Evolutionary conservation across 2,329 filamentous ascomycete species (phyloP).

Genomic region (Neophaeococcomyces mojaviensis): DNA sequence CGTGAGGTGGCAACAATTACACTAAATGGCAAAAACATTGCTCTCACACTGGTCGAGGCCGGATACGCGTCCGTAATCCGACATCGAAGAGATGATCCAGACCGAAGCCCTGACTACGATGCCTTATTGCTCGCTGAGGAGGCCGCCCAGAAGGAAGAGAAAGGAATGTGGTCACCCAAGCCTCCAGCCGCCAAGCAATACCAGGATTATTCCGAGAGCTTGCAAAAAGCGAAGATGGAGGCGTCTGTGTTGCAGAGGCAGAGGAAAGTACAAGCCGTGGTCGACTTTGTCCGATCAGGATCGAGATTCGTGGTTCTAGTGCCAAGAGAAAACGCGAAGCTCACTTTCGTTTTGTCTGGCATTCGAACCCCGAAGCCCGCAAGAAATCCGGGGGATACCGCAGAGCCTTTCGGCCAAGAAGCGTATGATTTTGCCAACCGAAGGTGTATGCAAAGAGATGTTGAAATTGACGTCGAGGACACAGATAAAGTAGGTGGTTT

Average conservation of each 20-base stretch:
- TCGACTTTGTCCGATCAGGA: slow-evolving; percentile 97
- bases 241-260: slow-evolving; percentile 80
- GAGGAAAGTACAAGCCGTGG: slow-evolving; percentile 83
- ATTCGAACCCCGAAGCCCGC: slow-evolving; percentile 86
- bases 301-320: slow-evolving; percentile 89
- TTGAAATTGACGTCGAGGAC: slow-evolving; percentile 89
- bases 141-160: slow-evolving; percentile 72
- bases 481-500: slow-evolving; percentile 96
- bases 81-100: slow-evolving; percentile 88
- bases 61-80: slow-evolving; percentile 91
- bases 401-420: slow-evolving; percentile 92
- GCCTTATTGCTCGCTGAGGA: slow-evolving; percentile 40
- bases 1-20: slow-evolving; percentile 87
- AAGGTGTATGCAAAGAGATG: slow-evolving; percentile 86
- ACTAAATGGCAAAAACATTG: slow-evolving; percentile 78
- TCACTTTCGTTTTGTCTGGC: slow-evolving; percentile 89
- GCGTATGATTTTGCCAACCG: slow-evolving; percentile 84
- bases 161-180: slow-evolving; percentile 93
- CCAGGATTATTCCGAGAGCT: slow-evolving; percentile 80
- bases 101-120: slow-evolving; percentile 90
- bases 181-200: slow-evolving; percentile 74
- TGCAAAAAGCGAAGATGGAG: slow-evolving; percentile 94
- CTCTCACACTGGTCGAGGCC: slow-evolving; percentile 75
- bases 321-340: slow-evolving; percentile 84
- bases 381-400: slow-evolving; percentile 68